Percentiles rank a stretch among this genome's conserved stretches.
Conservation (phyloP, 768 basidiomycete genomes). For the Russula sp. region DNA sequence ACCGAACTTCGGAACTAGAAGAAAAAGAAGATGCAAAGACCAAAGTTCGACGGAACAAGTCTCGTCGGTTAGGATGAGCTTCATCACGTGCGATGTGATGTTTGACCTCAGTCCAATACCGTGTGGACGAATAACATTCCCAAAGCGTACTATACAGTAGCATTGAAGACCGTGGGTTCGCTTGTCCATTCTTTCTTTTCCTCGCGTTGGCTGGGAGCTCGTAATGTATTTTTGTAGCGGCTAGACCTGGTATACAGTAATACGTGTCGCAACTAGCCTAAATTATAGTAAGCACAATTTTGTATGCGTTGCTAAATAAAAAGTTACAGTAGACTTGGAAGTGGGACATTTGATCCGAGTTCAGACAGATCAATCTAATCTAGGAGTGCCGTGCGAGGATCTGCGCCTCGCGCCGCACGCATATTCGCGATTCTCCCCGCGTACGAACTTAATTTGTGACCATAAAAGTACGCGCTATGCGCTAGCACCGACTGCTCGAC, state of each 20-base stretch:
- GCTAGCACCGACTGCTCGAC: slow-evolving; percentile 43
- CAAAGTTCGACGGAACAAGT: too few species aligned
- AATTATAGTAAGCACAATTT: neutral
- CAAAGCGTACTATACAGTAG: neutral
- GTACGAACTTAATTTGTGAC: slow-evolving; percentile 40
- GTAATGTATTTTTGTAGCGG: neutral
- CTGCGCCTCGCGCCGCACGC: slow-evolving; percentile 40
- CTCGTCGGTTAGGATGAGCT: too few species aligned
- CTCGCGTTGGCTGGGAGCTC: neutral
- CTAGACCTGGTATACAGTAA: neutral
- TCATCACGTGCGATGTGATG: too few species aligned
- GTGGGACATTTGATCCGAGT: too few species aligned
- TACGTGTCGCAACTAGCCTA: slow-evolving; percentile 41
- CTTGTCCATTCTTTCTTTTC: neutral
- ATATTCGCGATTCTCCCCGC: slow-evolving; percentile 42
- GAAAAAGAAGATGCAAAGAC: too few species aligned
- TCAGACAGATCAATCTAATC: too few species aligned
- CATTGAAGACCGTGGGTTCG: too few species aligned
- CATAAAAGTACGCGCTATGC: slow-evolving; percentile 41
- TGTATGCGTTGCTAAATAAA: too few species aligned
- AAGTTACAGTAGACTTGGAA: too few species aligned
- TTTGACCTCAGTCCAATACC: too few species aligned
- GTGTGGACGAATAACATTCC: too few species aligned
- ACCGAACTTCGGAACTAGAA: too few species aligned
- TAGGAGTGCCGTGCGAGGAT: slow-evolving; percentile 37